Conservation (phyloP, 1,139 yeast species). For the Hyphopichia pseudoburtonii region DNA sequence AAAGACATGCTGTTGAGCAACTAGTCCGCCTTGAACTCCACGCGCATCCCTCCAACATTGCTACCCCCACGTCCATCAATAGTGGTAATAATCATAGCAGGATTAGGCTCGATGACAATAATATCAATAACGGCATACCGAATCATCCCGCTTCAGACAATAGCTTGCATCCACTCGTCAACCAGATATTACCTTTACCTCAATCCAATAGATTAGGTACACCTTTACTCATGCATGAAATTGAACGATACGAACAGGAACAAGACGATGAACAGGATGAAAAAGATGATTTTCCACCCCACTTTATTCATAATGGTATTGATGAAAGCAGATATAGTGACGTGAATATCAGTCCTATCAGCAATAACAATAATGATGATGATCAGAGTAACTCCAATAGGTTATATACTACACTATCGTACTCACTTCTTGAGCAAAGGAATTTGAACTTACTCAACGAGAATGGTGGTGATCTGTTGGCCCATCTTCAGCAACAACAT, state of each 20-base stretch:
- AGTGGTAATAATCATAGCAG: too few species aligned
- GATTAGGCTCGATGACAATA: not conserved
- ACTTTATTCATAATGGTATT: constrained; percentile 21
- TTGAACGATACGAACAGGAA: constrained; percentile 33
- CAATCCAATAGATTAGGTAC: constrained; percentile 6
- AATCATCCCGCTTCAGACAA: not conserved
- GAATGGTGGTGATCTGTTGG: constrained; percentile 20
- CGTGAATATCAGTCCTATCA: constrained; percentile 15
- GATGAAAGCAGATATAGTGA: constrained; percentile 34
- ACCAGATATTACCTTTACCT: constrained; percentile 25
- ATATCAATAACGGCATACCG: constrained; percentile 1
- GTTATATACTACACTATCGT: constrained; percentile 33
- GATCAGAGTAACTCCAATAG: constrained; percentile 10
- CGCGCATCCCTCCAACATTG: not conserved
- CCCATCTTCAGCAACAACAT: constrained; percentile 18
- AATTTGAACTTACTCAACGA: constrained; percentile 22
- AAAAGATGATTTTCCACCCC: constrained; percentile 15
- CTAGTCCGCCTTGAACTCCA: constrained; percentile 30
- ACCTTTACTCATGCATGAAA: constrained; percentile 23
- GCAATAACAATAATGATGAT: constrained; percentile 12
- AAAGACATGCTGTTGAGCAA: constrained; percentile 35
- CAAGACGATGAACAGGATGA: constrained; percentile 16
- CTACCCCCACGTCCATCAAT: too few species aligned
- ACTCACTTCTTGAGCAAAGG: constrained; percentile 30
- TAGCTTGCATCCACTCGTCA: constrained; percentile 30